These are phyloP conservation scores for Ustilago hordei DNA, from an alignment of 1,284 basidiomycete genomes.

Conservation along the genomic window DNA sequence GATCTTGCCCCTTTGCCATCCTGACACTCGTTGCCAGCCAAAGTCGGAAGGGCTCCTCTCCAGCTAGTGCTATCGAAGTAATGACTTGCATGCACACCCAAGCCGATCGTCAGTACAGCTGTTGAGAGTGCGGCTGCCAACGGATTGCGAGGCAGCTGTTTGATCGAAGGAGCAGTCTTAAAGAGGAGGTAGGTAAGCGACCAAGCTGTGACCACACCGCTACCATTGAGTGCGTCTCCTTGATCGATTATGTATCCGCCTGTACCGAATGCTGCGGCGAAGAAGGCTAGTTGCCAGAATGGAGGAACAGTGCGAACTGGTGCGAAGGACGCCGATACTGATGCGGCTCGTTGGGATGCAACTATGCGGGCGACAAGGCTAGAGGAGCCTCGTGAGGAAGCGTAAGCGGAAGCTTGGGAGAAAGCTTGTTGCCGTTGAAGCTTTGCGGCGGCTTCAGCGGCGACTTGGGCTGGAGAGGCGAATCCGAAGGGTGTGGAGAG, in stretches of 20 bases:
- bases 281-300: constrained; percentile 63
- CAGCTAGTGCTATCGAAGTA: constrained; percentile 65
- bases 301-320: constrained; percentile 51
- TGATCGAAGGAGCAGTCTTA: constrained; percentile 45
- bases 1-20: background rate
- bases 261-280: constrained; percentile 54
- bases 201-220: constrained; percentile 62
- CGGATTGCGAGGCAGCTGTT: constrained; percentile 37
- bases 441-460: constrained; percentile 37
- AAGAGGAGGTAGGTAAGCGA: constrained; percentile 63
- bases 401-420: constrained; percentile 17
- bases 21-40: constrained; percentile 9
- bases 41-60: constrained; percentile 54
- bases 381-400: constrained; percentile 12
- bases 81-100: constrained; percentile 58
- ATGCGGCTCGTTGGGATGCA: constrained; percentile 22
- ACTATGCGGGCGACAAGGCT: constrained; percentile 36
- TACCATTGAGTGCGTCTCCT: constrained; percentile 61
- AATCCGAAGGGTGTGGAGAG: constrained; percentile 59
- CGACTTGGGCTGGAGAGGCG: constrained; percentile 45
- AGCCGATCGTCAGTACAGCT: constrained; percentile 37
- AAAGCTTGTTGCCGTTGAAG: constrained; percentile 32
- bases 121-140: constrained; percentile 39
- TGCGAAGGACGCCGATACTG: constrained; percentile 10
- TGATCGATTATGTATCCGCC: constrained; percentile 67